These are phyloP conservation scores for Rutstroemia sp. DNA, from an alignment of 2,329 filamentous ascomycete species.

Conservation along the genomic window DNA sequence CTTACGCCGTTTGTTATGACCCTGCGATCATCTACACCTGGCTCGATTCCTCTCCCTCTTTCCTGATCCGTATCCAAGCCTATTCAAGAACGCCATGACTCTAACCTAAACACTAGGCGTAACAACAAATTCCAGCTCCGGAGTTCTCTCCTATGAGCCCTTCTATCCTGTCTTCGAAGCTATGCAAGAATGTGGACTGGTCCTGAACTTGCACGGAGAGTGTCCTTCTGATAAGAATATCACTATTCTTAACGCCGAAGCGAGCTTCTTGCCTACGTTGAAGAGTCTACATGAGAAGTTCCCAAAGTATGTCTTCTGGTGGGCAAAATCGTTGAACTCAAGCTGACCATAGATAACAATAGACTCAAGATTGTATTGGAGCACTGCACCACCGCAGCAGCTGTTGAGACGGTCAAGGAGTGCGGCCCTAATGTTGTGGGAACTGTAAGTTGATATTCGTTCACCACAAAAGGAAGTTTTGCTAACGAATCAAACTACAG, in stretches of 20 bases:
- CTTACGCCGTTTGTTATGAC: not conserved
- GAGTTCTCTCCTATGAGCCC: slow-evolving; percentile 60
- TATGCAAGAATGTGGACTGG: slow-evolving; percentile 74
- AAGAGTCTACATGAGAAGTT: slow-evolving; percentile 64
- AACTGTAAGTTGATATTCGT: not conserved
- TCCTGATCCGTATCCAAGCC: not conserved
- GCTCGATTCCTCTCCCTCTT: not conserved
- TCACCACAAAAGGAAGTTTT: not conserved
- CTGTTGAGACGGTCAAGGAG: slow-evolving; percentile 65
- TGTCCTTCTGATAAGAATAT: slow-evolving; percentile 37
- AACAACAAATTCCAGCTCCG: slow-evolving; percentile 59
- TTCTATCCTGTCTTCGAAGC: slow-evolving; percentile 75
- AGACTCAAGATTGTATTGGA: slow-evolving; percentile 62
- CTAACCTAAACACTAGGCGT: slow-evolving; percentile 40
- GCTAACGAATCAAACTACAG: not conserved
- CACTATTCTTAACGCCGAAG: slow-evolving; percentile 41
- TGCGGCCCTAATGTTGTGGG: slow-evolving; percentile 66
- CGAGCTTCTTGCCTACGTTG: slow-evolving; percentile 73
- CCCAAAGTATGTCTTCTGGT: slow-evolving; percentile 40
- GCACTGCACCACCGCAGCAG: slow-evolving; percentile 81
- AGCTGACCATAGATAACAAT: not conserved
- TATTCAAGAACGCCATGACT: slow-evolving; percentile 41
- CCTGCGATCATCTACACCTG: not conserved
- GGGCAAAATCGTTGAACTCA: no score
- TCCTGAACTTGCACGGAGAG: slow-evolving; percentile 89